Conservation (phyloP, 768 basidiomycete genomes). For the Trametes cinnabarina region DNA sequence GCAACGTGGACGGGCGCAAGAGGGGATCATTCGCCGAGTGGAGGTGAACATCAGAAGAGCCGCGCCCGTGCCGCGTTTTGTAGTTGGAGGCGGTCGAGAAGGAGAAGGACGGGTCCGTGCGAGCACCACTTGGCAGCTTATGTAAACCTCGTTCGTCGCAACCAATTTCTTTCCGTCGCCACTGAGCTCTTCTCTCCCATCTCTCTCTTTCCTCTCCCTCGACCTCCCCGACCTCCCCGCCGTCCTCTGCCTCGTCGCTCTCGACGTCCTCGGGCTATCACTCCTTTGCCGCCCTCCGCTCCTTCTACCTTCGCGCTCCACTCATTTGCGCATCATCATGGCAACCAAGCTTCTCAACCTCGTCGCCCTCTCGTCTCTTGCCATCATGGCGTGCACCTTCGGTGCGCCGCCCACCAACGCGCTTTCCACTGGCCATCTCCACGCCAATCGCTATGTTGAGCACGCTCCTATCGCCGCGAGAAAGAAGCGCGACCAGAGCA, state of each 20-base stretch:
- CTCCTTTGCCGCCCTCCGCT: slow-evolving; percentile 29
- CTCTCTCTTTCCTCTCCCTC: slow-evolving; percentile 9
- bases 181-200: not conserved
- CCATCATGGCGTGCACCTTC: slow-evolving; percentile 53
- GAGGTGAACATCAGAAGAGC: too few relatives aligned
- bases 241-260: slow-evolving; percentile 14
- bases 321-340: slow-evolving; percentile 14
- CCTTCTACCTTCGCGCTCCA: slow-evolving; percentile 17
- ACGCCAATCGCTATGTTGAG: slow-evolving; percentile 42
- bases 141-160: slow-evolving; percentile 19
- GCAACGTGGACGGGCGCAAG: too few relatives aligned
- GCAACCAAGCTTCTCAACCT: slow-evolving; percentile 53
- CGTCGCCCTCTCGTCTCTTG: slow-evolving; percentile 56
- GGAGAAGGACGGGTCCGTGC: slow-evolving; percentile 19
- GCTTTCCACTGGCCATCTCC: slow-evolving; percentile 32
- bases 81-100: not conserved
- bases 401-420: slow-evolving; percentile 49
- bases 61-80: not conserved
- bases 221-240: too few relatives aligned
- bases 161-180: slow-evolving; percentile 17
- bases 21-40: too few relatives aligned
- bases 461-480: slow-evolving; percentile 41
- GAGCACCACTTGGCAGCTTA: slow-evolving; percentile 24
- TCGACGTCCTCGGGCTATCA: slow-evolving; percentile 25
- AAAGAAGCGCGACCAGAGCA: slow-evolving; percentile 43